These are phyloP conservation scores for Cyclotella sp. DNA, from an alignment of 108 stramenopile species.

Conservation along the genomic window DNA sequence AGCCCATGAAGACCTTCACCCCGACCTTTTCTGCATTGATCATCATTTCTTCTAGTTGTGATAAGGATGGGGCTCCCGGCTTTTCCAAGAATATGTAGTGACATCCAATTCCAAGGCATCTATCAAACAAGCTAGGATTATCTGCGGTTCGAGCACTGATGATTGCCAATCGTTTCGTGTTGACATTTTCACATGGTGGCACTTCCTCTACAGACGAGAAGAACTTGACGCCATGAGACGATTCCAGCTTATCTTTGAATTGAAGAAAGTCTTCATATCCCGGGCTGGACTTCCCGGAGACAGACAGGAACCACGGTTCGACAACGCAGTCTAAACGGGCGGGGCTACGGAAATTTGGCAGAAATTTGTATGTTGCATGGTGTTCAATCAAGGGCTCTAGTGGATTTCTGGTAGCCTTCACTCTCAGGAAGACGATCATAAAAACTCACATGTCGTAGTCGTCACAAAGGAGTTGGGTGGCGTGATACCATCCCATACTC, in stretches of 20 bases:
- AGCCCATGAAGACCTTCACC: constrained; percentile 79
- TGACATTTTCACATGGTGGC: constrained; percentile 28
- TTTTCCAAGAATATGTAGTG: constrained; percentile 81
- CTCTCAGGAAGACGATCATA: neutral
- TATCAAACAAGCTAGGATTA: constrained; percentile 70
- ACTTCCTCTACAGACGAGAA: constrained; percentile 54
- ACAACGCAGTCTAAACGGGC: constrained; percentile 59
- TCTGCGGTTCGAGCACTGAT: constrained; percentile 78
- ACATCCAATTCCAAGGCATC: constrained; percentile 59
- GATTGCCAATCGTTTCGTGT: constrained; percentile 48
- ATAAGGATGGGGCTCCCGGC: constrained; percentile 86
- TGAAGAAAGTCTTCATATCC: constrained; percentile 52
- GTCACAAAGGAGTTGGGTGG: constrained; percentile 72
- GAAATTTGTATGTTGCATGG: neutral
- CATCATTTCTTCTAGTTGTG: constrained; percentile 69
- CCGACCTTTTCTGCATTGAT: constrained; percentile 38
- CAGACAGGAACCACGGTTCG: constrained; percentile 74
- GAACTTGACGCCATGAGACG: constrained; percentile 46
- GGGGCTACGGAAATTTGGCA: constrained; percentile 6
- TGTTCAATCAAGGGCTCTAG: neutral
- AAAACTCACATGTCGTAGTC: constrained; percentile 40
- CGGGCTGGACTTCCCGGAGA: constrained; percentile 39
- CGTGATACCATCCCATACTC: constrained; percentile 91
- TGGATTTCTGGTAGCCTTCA: neutral
- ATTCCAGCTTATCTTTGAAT: constrained; percentile 46